phyloP scores from a whole-genome alignment of 2,329 filamentous ascomycete genomes.

The Claviceps arundinis region DNA sequence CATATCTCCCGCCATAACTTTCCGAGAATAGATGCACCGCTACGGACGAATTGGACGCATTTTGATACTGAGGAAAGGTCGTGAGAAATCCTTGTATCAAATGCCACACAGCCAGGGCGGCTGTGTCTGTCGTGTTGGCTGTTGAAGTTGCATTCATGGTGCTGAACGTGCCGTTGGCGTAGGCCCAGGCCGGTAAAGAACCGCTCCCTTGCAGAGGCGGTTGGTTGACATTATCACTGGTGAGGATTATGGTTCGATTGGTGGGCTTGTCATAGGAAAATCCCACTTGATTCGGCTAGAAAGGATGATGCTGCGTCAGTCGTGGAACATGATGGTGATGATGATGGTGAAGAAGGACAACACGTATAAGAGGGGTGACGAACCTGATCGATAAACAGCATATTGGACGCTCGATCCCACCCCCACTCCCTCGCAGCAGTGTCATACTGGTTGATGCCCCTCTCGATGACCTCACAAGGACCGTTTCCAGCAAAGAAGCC shows the following conservation, averaged over 20 bases:
- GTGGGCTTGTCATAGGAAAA: constrained; percentile 53
- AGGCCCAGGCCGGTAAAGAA: constrained; percentile 17
- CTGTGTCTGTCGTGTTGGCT: constrained; percentile 41
- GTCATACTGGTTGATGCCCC: constrained; percentile 33
- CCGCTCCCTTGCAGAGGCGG: constrained; percentile 11
- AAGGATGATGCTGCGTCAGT: not conserved
- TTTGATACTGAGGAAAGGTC: constrained; percentile 45
- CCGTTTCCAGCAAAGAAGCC: constrained; percentile 51
- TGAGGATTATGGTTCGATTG: constrained; percentile 44
- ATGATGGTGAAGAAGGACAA: not conserved
- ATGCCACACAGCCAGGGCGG: constrained; percentile 51
- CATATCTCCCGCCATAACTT: constrained; percentile 59
- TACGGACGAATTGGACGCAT: constrained; percentile 31
- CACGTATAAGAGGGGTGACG: constrained; percentile 3
- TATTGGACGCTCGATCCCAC: constrained; percentile 45
- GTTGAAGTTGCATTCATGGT: constrained; percentile 34
- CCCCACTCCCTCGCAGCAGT: constrained; percentile 49
- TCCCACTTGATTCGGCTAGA: constrained; percentile 54
- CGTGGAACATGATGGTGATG: not conserved
- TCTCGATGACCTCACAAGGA: constrained; percentile 36
- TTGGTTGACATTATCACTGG: constrained; percentile 23
- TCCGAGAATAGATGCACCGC: constrained; percentile 56
- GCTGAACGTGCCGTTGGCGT: constrained; percentile 53
- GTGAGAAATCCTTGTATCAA: constrained; percentile 48
- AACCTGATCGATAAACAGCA: constrained; percentile 45